Evolutionary conservation across 495 filamentous ascomycete genomes (phyloP).

Genomic region (Parachaetomium inaequale): DNA sequence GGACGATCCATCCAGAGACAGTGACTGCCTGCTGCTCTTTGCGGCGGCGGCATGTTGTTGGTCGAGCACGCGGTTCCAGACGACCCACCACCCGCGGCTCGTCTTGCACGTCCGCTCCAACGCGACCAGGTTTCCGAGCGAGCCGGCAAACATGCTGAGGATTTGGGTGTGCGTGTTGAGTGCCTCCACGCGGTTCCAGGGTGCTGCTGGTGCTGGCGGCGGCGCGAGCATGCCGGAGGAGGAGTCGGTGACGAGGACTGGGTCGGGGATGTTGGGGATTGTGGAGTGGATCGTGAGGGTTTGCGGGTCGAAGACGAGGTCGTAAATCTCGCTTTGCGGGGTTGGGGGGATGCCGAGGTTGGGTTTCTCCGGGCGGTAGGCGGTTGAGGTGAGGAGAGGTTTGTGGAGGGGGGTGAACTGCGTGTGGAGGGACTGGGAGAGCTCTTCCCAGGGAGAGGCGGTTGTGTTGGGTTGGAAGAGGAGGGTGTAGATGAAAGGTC

Average conservation of each 20-base stretch:
- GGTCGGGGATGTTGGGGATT: slow-evolving; percentile 85
- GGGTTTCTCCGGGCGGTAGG: slow-evolving; percentile 47
- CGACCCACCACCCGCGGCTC: slow-evolving; percentile 89
- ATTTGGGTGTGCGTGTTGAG: slow-evolving; percentile 86
- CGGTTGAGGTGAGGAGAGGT: slow-evolving; percentile 63
- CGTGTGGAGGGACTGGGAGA: slow-evolving; percentile 79
- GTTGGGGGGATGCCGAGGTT: slow-evolving; percentile 19
- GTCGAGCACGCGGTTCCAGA: slow-evolving; percentile 67
- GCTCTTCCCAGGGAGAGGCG: slow-evolving; percentile 59
- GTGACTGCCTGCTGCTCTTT: background rate
- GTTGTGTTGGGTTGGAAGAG: slow-evolving; percentile 72
- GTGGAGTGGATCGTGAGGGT: slow-evolving; percentile 75
- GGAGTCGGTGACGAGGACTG: slow-evolving; percentile 23
- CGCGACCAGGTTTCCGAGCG: slow-evolving; percentile 56
- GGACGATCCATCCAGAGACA: background rate
- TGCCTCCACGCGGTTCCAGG: slow-evolving; percentile 82
- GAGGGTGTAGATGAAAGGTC: slow-evolving; percentile 88
- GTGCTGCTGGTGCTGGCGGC: slow-evolving; percentile 11
- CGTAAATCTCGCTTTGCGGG: slow-evolving; percentile 59
- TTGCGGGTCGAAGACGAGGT: slow-evolving; percentile 80
- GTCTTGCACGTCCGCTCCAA: slow-evolving; percentile 90
- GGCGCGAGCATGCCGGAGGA: background rate
- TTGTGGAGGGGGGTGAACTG: slow-evolving; percentile 76
- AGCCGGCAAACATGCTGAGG: slow-evolving; percentile 66
- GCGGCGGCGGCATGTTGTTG: background rate